Evolutionary conservation across 176 grass and related monocot genomes (phyloP).

Genomic region (Ampelocalamus luodianensis): DNA sequence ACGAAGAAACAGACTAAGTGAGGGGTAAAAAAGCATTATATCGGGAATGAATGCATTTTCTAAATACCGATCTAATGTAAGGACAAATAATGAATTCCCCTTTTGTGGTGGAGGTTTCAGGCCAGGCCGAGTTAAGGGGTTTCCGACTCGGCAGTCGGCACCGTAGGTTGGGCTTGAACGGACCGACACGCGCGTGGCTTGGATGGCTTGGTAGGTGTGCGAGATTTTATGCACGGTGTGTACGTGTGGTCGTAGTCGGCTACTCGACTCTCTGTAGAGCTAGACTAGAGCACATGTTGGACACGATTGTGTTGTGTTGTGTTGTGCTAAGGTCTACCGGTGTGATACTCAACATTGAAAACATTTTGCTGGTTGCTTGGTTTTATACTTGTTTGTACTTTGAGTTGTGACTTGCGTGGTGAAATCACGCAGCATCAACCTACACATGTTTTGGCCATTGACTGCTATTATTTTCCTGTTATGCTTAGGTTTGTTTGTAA

Average conservation of each 20-base stretch:
- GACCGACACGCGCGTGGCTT: slow-evolving; percentile 30
- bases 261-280: background rate
- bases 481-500: too few relatives aligned
- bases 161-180: background rate
- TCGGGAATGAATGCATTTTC: too few relatives aligned
- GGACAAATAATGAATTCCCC: too few relatives aligned
- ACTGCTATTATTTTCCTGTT: too few relatives aligned
- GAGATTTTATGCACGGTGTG: slow-evolving; percentile 34
- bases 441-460: too few relatives aligned
- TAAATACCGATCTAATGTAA: too few relatives aligned
- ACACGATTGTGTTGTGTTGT: background rate
- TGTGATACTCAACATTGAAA: background rate
- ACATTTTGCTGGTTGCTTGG: background rate
- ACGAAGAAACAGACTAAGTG: too few relatives aligned
- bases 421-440: too few relatives aligned
- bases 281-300: slow-evolving; percentile 19
- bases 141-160: background rate
- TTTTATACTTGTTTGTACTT: background rate
- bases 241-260: background rate
- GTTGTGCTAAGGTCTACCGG: background rate
- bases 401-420: background rate
- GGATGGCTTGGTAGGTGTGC: background rate
- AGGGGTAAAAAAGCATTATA: too few relatives aligned
- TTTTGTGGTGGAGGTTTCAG: background rate
- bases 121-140: background rate